Conservation (phyloP, 2,329 filamentous ascomycete species). For the Trichoderma harzianum region DNA sequence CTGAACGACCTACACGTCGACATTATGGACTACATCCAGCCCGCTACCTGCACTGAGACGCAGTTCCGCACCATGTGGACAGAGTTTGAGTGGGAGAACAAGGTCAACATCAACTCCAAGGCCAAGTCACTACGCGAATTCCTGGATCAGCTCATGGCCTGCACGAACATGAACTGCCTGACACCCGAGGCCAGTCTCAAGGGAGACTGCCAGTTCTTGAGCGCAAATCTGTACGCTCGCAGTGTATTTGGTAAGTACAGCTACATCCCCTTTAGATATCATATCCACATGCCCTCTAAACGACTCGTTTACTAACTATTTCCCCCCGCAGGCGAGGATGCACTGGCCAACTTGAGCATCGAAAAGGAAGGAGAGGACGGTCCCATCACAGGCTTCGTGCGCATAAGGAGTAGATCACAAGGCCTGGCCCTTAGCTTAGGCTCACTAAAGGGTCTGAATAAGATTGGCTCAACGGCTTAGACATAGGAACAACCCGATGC, state of each 20-base stretch:
- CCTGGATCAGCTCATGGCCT: conserved; percentile 90
- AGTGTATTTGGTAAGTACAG: conserved; percentile 89
- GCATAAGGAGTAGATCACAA: conserved; percentile 95
- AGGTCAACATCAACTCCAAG: conserved; percentile 99
- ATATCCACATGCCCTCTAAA: not conserved
- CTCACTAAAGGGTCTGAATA: conserved; percentile 90
- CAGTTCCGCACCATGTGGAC: conserved; percentile 99
- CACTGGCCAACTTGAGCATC: conserved; percentile 93
- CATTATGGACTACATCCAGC: conserved; percentile 99
- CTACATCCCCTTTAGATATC: no score
- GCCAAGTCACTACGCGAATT: conserved; percentile 89
- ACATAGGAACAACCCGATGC: conserved; percentile 18
- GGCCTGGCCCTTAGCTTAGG: conserved; percentile 90
- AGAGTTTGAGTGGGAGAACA: conserved; percentile 99
- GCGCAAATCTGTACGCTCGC: conserved; percentile 91
- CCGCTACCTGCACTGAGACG: conserved; percentile 92
- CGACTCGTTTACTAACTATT: not conserved
- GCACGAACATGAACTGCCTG: conserved; percentile 97
- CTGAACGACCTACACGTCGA: conserved; percentile 97
- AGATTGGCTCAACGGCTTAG: conserved; percentile 52
- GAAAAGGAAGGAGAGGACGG: conserved; percentile 96
- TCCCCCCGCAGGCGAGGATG: conserved; percentile 76
- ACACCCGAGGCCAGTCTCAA: conserved; percentile 95
- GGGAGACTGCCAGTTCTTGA: conserved; percentile 96
- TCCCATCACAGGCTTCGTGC: conserved; percentile 92